phyloP scores from a whole-genome alignment of 2,329 filamentous ascomycete species.

The Colletotrichum siamense region DNA sequence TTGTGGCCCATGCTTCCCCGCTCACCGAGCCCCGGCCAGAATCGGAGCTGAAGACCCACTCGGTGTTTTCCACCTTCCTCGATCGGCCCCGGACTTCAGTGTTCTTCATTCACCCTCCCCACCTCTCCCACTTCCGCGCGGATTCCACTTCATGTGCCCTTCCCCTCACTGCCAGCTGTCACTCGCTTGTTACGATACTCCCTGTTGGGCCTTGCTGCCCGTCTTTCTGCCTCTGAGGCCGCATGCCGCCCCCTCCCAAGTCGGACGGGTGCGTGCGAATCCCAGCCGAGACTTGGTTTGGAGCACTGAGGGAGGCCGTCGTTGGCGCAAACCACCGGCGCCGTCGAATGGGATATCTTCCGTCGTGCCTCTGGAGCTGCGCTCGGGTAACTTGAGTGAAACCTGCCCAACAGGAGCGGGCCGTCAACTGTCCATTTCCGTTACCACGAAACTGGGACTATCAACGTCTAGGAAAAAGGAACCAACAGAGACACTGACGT shows the following conservation, averaged over 20 bases:
- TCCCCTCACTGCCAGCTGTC: conserved; percentile 7
- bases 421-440: not conserved
- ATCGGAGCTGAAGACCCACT: conserved; percentile 5
- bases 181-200: not conserved
- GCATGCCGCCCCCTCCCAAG: not conserved
- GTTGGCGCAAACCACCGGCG: not conserved
- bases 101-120: not conserved
- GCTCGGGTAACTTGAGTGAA: not conserved
- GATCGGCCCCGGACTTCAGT: not conserved
- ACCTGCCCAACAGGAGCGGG: not conserved
- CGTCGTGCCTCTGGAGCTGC: not conserved
- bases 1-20: not conserved
- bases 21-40: not conserved
- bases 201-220: not conserved
- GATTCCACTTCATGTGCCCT: not conserved
- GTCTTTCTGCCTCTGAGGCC: not conserved
- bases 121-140: not conserved
- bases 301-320: not conserved
- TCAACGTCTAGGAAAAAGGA: not conserved
- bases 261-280: not conserved
- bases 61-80: not conserved
- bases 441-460: not conserved
- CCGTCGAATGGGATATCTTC: not conserved
- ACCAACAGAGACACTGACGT: not conserved
- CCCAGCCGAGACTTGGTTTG: not conserved